Base-by-base conservation (phyloP, 164 flowering plant genomes). In the Macadamia integrifolia region DNA sequence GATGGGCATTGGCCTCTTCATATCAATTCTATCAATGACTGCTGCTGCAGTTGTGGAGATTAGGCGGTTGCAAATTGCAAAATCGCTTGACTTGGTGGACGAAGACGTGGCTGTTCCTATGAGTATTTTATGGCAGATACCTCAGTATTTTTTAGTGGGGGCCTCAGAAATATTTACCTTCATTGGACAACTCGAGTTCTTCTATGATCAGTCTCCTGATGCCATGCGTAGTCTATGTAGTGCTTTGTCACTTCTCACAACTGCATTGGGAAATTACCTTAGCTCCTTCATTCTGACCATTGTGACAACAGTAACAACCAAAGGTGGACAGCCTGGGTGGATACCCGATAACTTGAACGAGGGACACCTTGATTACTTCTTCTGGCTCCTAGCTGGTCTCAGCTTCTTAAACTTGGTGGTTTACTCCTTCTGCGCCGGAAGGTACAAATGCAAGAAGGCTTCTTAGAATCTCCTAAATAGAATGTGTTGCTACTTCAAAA, bases 151-250 rank as follows among this genome's bases (percentile, higher is more conserved):
- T 61, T 30, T 85, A 6, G 57, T 83, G 1, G 88, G 84, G 1
- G 77, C 78, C 10, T 77, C 88, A 1, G 88, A 85, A 52, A 85
- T 83, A 0, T 85, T 83, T 75, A 79, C 77, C 18, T 83, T 77
- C 68, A 74, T 85, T 40, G 88, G 83, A 50, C 87, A 83, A 61
- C 9, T 83, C 11, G 85, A 85, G 74, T 85, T 85, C 64, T 85
- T 80, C 75, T 85, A 85, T 62, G 86, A 82, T 30, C 83, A 85
- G 56, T 80, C 87, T 2, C 89, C 89, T 0, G 87, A 83, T 46
- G 81, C 83, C 13, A 81, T 85, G 89, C 59, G 85, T 52, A 83
- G 85, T 67, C 14, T 85, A 62, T 79, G 80, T 72, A 72, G 81
- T 8, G 87, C 89, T 6, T 76, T 85, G 29, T 80, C 83, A 0